Percentiles rank a stretch among this genome's conserved stretches.
Evolutionary conservation across 1,284 basidiomycete species (phyloP).

Genomic region (Boletellus deceptivus): DNA sequence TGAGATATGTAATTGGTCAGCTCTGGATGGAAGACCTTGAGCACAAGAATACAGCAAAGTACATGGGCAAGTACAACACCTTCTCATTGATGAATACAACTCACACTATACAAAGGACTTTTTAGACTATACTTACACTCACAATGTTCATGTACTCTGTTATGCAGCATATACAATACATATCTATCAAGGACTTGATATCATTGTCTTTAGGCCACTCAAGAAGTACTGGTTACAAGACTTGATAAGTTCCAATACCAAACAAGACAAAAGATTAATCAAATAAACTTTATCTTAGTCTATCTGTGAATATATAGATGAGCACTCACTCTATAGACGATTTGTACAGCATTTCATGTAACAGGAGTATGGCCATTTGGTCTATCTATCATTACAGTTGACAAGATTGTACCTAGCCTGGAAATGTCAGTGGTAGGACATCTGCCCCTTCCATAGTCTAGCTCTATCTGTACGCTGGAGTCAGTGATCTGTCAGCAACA

Average conservation of each 20-base stretch:
- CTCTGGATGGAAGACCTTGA: too few relatives aligned
- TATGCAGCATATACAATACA: background rate
- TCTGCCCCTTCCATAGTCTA: too few relatives aligned
- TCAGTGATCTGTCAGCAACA: background rate
- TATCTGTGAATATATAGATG: background rate
- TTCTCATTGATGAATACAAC: background rate
- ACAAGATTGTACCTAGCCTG: too few relatives aligned
- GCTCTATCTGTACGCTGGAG: too few relatives aligned
- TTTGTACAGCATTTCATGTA: background rate
- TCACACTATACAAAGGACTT: background rate
- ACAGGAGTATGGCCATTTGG: conserved; percentile 7
- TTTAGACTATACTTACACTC: background rate
- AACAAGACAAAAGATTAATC: background rate
- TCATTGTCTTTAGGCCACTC: background rate
- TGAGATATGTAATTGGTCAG: too few relatives aligned
- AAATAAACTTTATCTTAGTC: background rate
- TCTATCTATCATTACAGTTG: background rate
- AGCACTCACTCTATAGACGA: background rate
- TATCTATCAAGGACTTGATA: background rate
- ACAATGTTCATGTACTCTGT: background rate
- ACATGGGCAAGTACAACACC: too few relatives aligned
- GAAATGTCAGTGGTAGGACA: too few relatives aligned
- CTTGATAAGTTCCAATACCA: too few relatives aligned
- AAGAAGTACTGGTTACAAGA: background rate
- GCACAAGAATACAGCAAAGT: too few relatives aligned